Evolutionary conservation across 305 asterid species (phyloP), one percentile per base, ranked within the genome.

Genomic region (Fraxinus paxiana): DNA sequence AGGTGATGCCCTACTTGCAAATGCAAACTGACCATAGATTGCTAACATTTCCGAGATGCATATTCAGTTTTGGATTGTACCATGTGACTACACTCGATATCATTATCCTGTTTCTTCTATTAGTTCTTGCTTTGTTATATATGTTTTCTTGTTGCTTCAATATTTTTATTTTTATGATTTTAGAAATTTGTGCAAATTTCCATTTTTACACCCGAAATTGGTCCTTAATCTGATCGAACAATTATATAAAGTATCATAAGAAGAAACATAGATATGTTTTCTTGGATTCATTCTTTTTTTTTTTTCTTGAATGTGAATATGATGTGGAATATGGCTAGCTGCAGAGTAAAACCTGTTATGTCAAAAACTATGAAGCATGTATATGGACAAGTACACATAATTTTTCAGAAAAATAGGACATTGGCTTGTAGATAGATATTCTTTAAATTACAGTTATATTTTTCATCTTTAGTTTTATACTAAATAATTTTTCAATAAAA

Each of bases 1-100:
- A 91, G 97, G 98, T 93, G 82, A 89, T 63, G 72, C 65, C 61
- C 59, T 72, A 54, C 76, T 79, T 74, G 15, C 76, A 79, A 30
- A 30, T 70, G 51, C 70, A 28, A 81, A 24, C 51, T 75, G 51
- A 69, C 80, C 38, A 67, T 67, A 10, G 18, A 56, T 51, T 34
- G 33, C 18, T 33, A 3, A 22, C 71, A 28, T 31, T 56, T 35
- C 33, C 38, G 18, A n/a, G 73, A 67, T 26, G 73, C 73, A 4
- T 12, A 12, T 4, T 28, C 10, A 67, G 37, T 26, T 67, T 67
- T 67, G 37, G 38, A 67, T 15, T 15, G 18, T 28, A 67, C 73
- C 73, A 67, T 12, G 38, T 67, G 73, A 67, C 73, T 67, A 30
- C 73, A 28, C 20, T 28, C 3, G 38, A 30, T 26, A 67, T 28